Evolutionary conservation across 768 basidiomycete species (phyloP).

Genomic region (Trametes elegans): DNA sequence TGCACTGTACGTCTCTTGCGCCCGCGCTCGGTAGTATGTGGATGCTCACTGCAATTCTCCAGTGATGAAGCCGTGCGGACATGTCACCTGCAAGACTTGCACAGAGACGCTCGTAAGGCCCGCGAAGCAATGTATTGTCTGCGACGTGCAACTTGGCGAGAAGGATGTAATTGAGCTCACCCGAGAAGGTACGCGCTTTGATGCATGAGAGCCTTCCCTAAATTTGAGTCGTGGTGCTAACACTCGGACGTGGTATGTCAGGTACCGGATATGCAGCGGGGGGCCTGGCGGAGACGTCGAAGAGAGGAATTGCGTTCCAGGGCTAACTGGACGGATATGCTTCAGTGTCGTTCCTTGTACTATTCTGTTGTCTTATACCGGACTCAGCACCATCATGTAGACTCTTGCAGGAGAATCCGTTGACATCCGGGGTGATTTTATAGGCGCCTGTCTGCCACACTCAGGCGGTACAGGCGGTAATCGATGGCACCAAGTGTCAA

Average conservation of each 20-base stretch:
- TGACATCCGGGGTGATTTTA: too few species aligned
- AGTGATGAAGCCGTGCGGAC: slow-evolving; percentile 87
- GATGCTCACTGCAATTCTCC: neutral
- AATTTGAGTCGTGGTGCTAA: too few species aligned
- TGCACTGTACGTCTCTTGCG: slow-evolving; percentile 57
- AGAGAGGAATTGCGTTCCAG: slow-evolving; percentile 81
- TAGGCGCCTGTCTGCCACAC: too few species aligned
- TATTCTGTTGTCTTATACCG: too few species aligned
- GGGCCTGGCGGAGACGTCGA: slow-evolving; percentile 88
- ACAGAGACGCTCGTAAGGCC: slow-evolving; percentile 82
- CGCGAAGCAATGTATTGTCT: slow-evolving; percentile 81
- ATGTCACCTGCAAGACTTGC: slow-evolving; percentile 91
- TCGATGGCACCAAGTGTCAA: too few species aligned
- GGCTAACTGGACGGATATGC: slow-evolving; percentile 46
- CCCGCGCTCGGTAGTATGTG: neutral
- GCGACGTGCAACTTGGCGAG: slow-evolving; percentile 63
- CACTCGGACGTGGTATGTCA: slow-evolving; percentile 26
- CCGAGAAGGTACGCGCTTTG: slow-evolving; percentile 69
- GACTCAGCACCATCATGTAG: too few species aligned
- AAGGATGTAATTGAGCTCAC: slow-evolving; percentile 80
- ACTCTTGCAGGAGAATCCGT: too few species aligned
- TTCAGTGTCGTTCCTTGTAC: too few species aligned
- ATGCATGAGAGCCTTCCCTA: neutral
- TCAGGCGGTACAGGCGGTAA: too few species aligned
- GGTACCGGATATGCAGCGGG: slow-evolving; percentile 94